Base-by-base conservation (phyloP, 768 basidiomycete species). In the Boletus huronensis region DNA sequence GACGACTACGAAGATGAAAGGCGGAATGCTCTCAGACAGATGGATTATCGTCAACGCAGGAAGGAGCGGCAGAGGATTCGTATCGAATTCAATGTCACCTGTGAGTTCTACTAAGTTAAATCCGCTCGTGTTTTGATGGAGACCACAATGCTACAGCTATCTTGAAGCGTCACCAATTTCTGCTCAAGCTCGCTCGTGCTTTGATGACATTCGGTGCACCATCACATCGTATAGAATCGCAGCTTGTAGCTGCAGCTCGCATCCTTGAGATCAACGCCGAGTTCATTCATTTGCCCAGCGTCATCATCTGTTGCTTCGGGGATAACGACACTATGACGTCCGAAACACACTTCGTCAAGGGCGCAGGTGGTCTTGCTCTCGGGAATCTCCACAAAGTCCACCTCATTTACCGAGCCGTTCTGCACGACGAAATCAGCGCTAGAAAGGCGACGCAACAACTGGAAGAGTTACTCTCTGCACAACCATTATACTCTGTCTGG, bases 201-300 rank as follows among this genome's bases (percentile, higher is more conserved):
- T 77, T 97, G 38, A 94, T 98, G 90, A 85, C 85, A 13, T 95
- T 90, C 65, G 93, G 93, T 5, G 91, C 93, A 17, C 93, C 93
- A 0, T 93, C 91, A 23, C 95, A 98, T 73, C 84, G 95, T 31
- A 90, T 98, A 55, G 93, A 96, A 71, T 87, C 92, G 3, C 94
- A 97, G 68, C 83, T 98, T 36, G 78, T 88, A 31, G 88, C 93
- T 10, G 91, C 91, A 8, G 91, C 94, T 0, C 81, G 85, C 16
- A 93, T 94, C 49, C 84, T 98, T 17, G 93, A 94, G 63, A 83
- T 97, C 51, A 85, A 92, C 68, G 91, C 92, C 42, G 91, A 95
- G 67, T 95, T 94, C 67, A 88, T 96, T 38, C 88, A 94, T 71
- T 75, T 91, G 14, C 90, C 89, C 23, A 81, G 79, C 17, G 80